Conservation (phyloP, 139 green algal genomes). For the Chlamydomonas sp. region DNA sequence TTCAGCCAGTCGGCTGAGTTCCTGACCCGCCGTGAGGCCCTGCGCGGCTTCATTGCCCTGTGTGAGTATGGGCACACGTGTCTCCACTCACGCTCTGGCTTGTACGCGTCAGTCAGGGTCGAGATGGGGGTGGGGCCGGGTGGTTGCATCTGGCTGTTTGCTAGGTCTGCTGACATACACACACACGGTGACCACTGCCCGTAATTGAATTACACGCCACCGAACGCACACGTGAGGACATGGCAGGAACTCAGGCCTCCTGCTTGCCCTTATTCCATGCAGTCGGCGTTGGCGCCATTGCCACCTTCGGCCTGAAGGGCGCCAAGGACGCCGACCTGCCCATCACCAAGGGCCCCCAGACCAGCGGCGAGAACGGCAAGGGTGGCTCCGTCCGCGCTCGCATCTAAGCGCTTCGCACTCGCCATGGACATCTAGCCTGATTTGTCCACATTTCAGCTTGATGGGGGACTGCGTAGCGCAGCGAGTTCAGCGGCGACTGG, state of each 20-base stretch:
- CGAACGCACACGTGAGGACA: no score
- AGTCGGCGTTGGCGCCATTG: conserved; percentile 70
- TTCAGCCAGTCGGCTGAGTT: conserved; percentile 86
- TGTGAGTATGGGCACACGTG: conserved; percentile 48
- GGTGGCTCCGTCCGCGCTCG: conserved; percentile 47
- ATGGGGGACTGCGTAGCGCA: background rate
- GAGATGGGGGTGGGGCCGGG: no score
- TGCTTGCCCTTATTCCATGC: background rate
- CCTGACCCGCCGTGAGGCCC: conserved; percentile 86
- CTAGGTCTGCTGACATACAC: background rate
- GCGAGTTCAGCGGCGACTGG: background rate
- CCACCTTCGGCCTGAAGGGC: conserved; percentile 84
- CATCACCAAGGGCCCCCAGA: conserved; percentile 88
- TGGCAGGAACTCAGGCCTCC: no score
- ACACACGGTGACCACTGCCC: background rate
- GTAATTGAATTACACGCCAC: no score
- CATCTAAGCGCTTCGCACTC: conserved; percentile 35
- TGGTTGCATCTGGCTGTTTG: background rate
- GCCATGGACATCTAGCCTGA: background rate
- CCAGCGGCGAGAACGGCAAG: conserved; percentile 66
- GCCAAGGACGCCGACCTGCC: conserved; percentile 85
- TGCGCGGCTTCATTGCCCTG: conserved; percentile 86
- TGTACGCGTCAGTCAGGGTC: no score
- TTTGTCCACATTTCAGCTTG: background rate
- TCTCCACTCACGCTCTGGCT: no score